These are phyloP conservation scores for Wallacemonas sp. DNA, from an alignment of 208 protist species.

Conservation along the genomic window DNA sequence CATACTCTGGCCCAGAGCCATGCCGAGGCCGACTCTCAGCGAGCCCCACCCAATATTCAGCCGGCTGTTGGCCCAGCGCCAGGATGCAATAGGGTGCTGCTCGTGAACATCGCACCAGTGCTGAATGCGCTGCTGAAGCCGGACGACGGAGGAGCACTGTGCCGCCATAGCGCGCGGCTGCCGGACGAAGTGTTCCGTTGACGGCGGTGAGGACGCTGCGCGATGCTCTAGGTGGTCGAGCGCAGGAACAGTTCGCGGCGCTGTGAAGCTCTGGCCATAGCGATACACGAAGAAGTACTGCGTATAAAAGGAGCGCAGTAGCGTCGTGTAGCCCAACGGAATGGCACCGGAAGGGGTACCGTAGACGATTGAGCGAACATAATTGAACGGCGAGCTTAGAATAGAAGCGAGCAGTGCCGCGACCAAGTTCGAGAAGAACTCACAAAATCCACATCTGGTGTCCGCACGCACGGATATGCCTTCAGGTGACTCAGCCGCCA, in stretches of 20 bases:
- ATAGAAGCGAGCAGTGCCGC: slow-evolving; percentile 80
- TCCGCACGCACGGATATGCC: background rate
- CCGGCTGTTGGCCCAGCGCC: slow-evolving; percentile 77
- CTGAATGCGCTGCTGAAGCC: slow-evolving; percentile 5
- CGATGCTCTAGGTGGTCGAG: slow-evolving; percentile 31
- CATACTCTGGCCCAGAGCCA: slow-evolving; percentile 84
- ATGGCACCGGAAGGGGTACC: slow-evolving; percentile 67
- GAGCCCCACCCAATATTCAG: slow-evolving; percentile 92
- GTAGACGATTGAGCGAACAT: slow-evolving; percentile 85
- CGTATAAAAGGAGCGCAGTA: slow-evolving; percentile 75
- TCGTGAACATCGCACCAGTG: slow-evolving; percentile 20
- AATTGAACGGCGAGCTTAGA: slow-evolving; percentile 87
- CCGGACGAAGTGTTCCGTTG: background rate
- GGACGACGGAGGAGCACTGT: background rate
- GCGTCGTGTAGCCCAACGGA: slow-evolving; percentile 57
- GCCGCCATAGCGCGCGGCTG: background rate
- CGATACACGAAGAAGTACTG: slow-evolving; percentile 73
- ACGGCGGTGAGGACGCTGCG: background rate
- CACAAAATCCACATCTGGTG: slow-evolving; percentile 27
- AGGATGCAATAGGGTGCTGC: slow-evolving; percentile 68
- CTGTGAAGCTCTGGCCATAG: slow-evolving; percentile 69
- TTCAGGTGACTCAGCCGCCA: background rate
- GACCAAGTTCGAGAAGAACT: slow-evolving; percentile 79
- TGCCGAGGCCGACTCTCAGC: slow-evolving; percentile 82
- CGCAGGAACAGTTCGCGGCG: slow-evolving; percentile 29